phyloP scores from a whole-genome alignment of 495 filamentous ascomycete genomes.

The Corynascus novoguineensis region DNA sequence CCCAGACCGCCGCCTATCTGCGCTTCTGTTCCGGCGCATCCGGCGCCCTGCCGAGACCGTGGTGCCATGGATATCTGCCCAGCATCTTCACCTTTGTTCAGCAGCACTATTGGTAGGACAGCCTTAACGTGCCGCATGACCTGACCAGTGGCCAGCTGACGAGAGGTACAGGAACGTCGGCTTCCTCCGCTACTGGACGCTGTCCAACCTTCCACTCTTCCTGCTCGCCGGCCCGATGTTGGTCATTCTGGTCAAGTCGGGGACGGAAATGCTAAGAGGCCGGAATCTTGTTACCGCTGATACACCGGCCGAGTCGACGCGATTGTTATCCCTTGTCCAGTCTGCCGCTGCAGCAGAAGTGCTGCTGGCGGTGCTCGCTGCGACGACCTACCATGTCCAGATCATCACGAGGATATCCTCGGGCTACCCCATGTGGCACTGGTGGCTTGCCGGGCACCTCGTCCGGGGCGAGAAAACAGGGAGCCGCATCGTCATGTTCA shows the following conservation, averaged over 20 bases:
- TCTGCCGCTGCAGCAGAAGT: constrained; percentile 69
- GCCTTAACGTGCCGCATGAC: background rate
- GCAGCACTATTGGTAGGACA: constrained; percentile 73
- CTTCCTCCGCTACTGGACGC: constrained; percentile 84
- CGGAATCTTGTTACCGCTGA: background rate
- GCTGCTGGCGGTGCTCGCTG: constrained; percentile 61
- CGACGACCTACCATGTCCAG: constrained; percentile 84
- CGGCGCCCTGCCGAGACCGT: constrained; percentile 47
- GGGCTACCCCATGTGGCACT: constrained; percentile 85
- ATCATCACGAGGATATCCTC: constrained; percentile 87
- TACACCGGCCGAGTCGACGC: constrained; percentile 17
- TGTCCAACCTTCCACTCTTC: constrained; percentile 83
- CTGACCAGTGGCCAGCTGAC: background rate
- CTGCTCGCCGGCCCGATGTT: constrained; percentile 76
- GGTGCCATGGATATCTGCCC: constrained; percentile 67
- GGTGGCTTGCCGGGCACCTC: constrained; percentile 56
- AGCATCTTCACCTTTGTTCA: constrained; percentile 93
- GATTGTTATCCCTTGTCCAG: constrained; percentile 31
- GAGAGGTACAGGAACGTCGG: constrained; percentile 64
- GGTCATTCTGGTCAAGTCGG: constrained; percentile 58
- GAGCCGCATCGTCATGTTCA: constrained; percentile 43
- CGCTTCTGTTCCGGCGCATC: constrained; percentile 54
- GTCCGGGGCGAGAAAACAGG: constrained; percentile 26
- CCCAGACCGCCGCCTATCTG: constrained; percentile 70
- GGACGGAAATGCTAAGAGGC: constrained; percentile 40